Percentiles rank a stretch among this genome's conserved stretches.
Conservation (phyloP, 148 eudicot species). For the Simmondsia chinensis region DNA sequence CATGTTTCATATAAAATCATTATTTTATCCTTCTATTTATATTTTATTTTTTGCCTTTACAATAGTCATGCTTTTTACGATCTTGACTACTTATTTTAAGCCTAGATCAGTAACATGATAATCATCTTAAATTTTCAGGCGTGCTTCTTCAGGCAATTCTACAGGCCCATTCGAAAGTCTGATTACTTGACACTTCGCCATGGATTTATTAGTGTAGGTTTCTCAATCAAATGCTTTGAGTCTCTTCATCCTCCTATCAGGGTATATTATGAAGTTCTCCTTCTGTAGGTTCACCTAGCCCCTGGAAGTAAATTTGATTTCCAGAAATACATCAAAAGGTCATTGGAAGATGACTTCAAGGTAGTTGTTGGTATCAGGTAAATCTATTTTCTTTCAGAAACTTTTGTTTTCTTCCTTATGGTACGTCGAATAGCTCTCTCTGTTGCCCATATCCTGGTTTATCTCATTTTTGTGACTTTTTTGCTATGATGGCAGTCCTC, state of each 20-base stretch:
- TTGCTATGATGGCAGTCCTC: constrained; percentile 40
- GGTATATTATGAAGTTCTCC: background rate
- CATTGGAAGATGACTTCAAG: constrained; percentile 96
- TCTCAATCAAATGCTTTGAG: background rate
- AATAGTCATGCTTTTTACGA: too few species aligned
- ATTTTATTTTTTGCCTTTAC: too few species aligned
- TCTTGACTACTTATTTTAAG: background rate
- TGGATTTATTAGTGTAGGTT: constrained; percentile 54
- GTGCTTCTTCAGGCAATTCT: constrained; percentile 82
- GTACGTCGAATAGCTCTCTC: too few species aligned
- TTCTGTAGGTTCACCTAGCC: constrained; percentile 72
- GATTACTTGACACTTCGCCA: constrained; percentile 80
- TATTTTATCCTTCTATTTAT: too few species aligned
- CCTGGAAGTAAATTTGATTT: constrained; percentile 91
- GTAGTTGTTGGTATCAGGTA: constrained; percentile 95
- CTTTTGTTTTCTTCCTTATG: too few species aligned
- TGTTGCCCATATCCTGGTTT: background rate
- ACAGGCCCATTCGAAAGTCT: constrained; percentile 50
- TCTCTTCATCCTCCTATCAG: background rate
- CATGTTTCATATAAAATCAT: too few species aligned
- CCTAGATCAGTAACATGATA: background rate
- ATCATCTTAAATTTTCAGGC: constrained; percentile 26
- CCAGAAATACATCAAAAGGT: constrained; percentile 90
- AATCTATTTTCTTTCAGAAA: too few species aligned
- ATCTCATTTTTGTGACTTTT: background rate